A percentile compares a stretch with the other conserved stretches of the same genome.
phyloP scores from a whole-genome alignment of 1,284 basidiomycete species.

The Puccinia coronata region DNA sequence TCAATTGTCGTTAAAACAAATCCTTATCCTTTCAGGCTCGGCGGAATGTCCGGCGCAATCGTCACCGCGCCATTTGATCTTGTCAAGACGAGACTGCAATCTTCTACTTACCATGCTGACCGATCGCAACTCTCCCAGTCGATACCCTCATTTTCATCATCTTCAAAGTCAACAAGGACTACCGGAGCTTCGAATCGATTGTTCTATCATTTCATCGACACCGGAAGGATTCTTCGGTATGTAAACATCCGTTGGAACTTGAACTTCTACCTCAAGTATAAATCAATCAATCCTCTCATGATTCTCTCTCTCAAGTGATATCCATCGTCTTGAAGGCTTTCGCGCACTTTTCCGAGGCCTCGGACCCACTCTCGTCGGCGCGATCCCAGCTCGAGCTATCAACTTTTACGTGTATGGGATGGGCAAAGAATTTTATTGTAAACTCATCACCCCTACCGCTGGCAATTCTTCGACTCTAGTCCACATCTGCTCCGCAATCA shows the following conservation, averaged over 20 bases:
- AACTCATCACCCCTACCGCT: slow-evolving; percentile 72
- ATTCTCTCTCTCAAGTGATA: slow-evolving; percentile 66
- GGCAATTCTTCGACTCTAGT: slow-evolving; percentile 69
- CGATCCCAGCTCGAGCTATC: slow-evolving; percentile 82
- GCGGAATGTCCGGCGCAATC: slow-evolving; percentile 96
- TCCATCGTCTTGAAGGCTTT: slow-evolving; percentile 84
- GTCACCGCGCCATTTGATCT: slow-evolving; percentile 97
- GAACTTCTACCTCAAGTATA: background rate
- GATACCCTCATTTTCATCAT: slow-evolving; percentile 22
- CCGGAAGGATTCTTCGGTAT: slow-evolving; percentile 81
- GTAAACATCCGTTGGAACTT: slow-evolving; percentile 53
- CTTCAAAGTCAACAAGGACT: background rate
- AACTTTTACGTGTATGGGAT: slow-evolving; percentile 99
- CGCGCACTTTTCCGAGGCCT: slow-evolving; percentile 91
- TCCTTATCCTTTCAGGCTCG: slow-evolving; percentile 66
- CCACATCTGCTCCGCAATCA: slow-evolving; percentile 80
- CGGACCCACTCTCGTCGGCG: slow-evolving; percentile 90
- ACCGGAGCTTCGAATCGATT: slow-evolving; percentile 62
- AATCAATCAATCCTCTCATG: background rate
- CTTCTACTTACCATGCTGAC: slow-evolving; percentile 57
- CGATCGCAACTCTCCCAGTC: slow-evolving; percentile 67
- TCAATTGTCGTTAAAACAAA: slow-evolving; percentile 20
- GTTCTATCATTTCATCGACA: slow-evolving; percentile 92
- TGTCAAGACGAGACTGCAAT: slow-evolving; percentile 95
- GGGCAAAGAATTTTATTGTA: slow-evolving; percentile 77